Evolutionary conservation across 192 early-diverging fungal genomes (phyloP), one percentile per base, ranked within the genome.

Genomic region (Coemansia sp.): DNA sequence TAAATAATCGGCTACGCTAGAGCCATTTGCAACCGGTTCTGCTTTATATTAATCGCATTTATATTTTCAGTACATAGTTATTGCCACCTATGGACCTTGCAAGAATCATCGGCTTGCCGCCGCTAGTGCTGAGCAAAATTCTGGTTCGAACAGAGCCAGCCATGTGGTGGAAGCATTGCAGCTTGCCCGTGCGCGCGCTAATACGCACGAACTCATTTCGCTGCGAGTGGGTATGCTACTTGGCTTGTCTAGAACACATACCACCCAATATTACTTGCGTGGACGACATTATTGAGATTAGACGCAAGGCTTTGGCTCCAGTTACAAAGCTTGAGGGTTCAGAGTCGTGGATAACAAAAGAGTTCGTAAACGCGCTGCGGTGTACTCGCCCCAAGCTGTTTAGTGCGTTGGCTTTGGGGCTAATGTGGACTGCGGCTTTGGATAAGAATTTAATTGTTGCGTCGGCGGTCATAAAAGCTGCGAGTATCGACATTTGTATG

Each of bases 121-220:
- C 52, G 37, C 60, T 56, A 22, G 35, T 60, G 2, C 58, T 71
- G 61, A 30, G 29, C 36, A 58, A 35, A 13, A 42, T 64, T 19
- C 50, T 71, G 14, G 42, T 61, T 6, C 50, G 49, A 26, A 56
- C 61, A 6, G 61, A 71, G 18, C 68, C 68, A 13, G n/a, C 9
- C 10, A 38, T 38, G 25, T 60, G 56, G 57, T 43, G 46, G 38
- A 33, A 22, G 4, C 27, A 56, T 15, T 35, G 34, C 15, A 60
- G 27, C 17, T 8, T 15, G 13, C 25, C 40, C 8, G 18, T 64
- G 14, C 35, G 60, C 47, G 25, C 35, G 6, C 39, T 64, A 14
- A 60, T 64, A 4, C 27, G 36, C 49, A 60, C 51, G 10, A 60
- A 56, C 3, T 58, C 61, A 14, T 71, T 71, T 32, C 68, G 68